phyloP scores from a whole-genome alignment of 2,329 filamentous ascomycete genomes.

The Triangularia verruculosa region DNA sequence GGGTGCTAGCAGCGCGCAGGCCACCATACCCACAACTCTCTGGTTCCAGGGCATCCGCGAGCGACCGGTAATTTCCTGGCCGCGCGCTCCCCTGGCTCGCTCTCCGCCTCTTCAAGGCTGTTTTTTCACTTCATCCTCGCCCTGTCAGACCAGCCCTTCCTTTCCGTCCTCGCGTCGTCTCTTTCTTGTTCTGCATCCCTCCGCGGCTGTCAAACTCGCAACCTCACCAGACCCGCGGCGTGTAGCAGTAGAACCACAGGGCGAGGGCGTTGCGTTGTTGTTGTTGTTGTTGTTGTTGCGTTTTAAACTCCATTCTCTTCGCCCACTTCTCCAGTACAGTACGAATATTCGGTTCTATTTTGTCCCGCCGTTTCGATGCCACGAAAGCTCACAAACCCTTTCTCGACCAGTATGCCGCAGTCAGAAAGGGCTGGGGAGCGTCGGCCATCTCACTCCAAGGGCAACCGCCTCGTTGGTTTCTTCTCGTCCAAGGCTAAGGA shows the following conservation, averaged over 20 bases:
- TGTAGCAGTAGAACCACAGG: constrained; percentile 1
- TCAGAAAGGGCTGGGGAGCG: constrained; percentile 53
- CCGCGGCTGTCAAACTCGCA: not conserved
- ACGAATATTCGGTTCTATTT: constrained; percentile 17
- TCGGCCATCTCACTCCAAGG: constrained; percentile 62
- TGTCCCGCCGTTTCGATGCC: constrained; percentile 42
- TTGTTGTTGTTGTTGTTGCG: too few relatives aligned
- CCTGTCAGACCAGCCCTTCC: not conserved
- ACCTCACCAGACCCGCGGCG: not conserved
- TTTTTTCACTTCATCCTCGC: not conserved
- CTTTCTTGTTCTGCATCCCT: not conserved
- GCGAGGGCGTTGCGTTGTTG: not conserved
- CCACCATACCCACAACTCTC: not conserved
- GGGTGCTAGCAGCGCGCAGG: not conserved
- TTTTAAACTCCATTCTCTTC: not conserved
- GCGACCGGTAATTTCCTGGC: constrained; percentile 3
- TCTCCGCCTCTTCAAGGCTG: not conserved
- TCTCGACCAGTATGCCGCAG: constrained; percentile 48
- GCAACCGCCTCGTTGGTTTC: constrained; percentile 75
- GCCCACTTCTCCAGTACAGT: constrained; percentile 6
- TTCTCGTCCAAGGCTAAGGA: constrained; percentile 78
- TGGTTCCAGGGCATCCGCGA: not conserved
- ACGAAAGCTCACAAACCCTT: constrained; percentile 57
- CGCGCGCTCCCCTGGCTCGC: not conserved
- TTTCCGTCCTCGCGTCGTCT: not conserved